Percentiles rank a stretch among this genome's conserved stretches.
These are phyloP conservation scores for Mediolabrus comicus DNA, from an alignment of 108 stramenopile genomes.

Conservation along the genomic window DNA sequence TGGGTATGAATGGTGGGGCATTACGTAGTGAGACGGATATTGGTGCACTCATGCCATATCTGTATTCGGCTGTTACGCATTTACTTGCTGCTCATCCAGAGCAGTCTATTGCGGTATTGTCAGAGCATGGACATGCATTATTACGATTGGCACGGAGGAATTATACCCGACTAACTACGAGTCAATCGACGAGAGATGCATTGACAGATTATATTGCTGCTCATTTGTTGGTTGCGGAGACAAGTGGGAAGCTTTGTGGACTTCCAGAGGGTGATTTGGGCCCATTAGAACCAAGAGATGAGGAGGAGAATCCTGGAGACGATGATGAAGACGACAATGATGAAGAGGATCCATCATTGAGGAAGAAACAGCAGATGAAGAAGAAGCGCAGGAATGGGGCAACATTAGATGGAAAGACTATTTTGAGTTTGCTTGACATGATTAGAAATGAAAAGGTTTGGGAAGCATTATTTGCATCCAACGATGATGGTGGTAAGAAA, in stretches of 20 bases:
- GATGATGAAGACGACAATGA: neutral
- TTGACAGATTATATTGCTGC: slow-evolving; percentile 58
- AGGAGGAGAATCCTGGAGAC: neutral
- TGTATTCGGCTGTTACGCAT: slow-evolving; percentile 44
- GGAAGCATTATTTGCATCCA: slow-evolving; percentile 36
- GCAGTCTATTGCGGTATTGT: slow-evolving; percentile 34
- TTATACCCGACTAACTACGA: slow-evolving; percentile 28
- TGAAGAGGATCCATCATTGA: neutral
- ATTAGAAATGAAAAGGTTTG: slow-evolving; percentile 54
- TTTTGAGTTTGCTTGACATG: slow-evolving; percentile 20
- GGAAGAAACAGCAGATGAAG: neutral
- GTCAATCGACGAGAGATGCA: slow-evolving; percentile 40
- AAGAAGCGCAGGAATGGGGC: slow-evolving; percentile 7
- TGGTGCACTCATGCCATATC: slow-evolving; percentile 32
- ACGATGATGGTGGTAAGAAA: slow-evolving; percentile 36
- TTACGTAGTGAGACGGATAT: slow-evolving; percentile 26
- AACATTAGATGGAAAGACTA: slow-evolving; percentile 23
- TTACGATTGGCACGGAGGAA: slow-evolving; percentile 50
- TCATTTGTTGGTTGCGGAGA: slow-evolving; percentile 61
- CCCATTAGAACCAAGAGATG: slow-evolving; percentile 12
- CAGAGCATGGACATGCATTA: slow-evolving; percentile 41
- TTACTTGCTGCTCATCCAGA: slow-evolving; percentile 45
- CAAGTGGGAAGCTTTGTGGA: slow-evolving; percentile 37
- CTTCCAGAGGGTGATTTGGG: slow-evolving; percentile 42
- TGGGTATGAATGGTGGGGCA: slow-evolving; percentile 16